Base-by-base conservation (phyloP, 805 yeast genomes). In the Pichia membranifaciens region DNA sequence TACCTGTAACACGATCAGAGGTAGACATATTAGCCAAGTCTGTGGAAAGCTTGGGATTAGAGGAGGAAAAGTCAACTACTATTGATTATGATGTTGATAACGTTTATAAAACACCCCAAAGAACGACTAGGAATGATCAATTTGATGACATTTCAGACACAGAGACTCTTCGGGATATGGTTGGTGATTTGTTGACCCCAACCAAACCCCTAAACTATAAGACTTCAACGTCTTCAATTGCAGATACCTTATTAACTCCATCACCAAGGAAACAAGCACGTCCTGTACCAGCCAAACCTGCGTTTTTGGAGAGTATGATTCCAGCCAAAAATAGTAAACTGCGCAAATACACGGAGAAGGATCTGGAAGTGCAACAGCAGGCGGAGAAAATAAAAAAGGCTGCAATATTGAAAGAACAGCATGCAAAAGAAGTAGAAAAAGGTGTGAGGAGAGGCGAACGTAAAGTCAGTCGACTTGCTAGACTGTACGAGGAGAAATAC, bases 401-500 rank as follows among this genome's bases (percentile, higher is more conserved):
- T 9, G 44, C 41, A 9, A 39, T 38, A 8, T 44, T 31, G 13
- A 42, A 38, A 21, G 48, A 37, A 9, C 47, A 47, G 7, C 43
- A 48, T 7, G 57, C 17, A 69, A 72, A 32, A 65, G 52, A 50
- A 34, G 47, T 52, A 73, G 16, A 62, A 76, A 36, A 31, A n/a
- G 49, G 53, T 37, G 53, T 41, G 20, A 36, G 49, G 17, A 43
- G 52, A 10, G 82, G 82, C 0, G 55, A 52, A 33, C 60, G 79
- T 23, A 77, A 75, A 54, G 82, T 78, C 9, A 72, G 80, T 16
- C 71, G 75, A 52, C 61, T 78, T 46, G 74, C 81, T 5, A 62
- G 59, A 52, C 60, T 76, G 49, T 78, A 72, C 51, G 82, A 78
- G 55, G 78, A 75, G 51, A 64, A 77, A 47, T 49, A 60, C 7